Evolutionary conservation across 148 eudicot species (phyloP), one percentile per base, ranked within the genome.

Genomic region (Camellia japonica): DNA sequence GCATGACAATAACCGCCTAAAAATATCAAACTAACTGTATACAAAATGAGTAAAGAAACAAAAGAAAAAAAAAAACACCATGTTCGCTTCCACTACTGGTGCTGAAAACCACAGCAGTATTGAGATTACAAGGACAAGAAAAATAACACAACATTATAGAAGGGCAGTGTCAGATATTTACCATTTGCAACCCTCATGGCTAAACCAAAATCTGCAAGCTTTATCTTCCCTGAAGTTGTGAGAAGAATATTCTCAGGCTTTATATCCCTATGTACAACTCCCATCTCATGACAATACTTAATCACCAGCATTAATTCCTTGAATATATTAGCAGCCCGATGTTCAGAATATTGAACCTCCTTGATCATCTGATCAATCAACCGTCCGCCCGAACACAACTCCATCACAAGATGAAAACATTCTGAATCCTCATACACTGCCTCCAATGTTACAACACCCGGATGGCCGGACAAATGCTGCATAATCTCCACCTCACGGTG

Each of bases 401-500:
- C 97, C 98, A 94, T 94, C 83, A 94, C 97, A 46, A 94, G 90
- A 86, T 94, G 95, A 84, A 91, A 93, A 64, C 80, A 81, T 4
- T 91, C 90, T 0, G 82, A 62, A 87, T 94, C 98, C 85, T 94
- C 98, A 79, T 94, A 94, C 11, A 92, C 98, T 0, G 98, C 94
- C 66, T 91, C 85, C 85, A 94, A 80, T 75, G 90, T 91, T 61
- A 96, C 99, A 82, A 96, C 84, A 59, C 99, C 99, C 2, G 89
- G 88, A 82, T 96, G 99, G 52, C 99, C 99, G 0, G 99, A 96
- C 10, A 96, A 82, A 88, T 96, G 99, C 88, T 96, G 99, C 99
- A 96, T 93, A 84, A 96, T 96, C 90, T 96, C 99, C 63, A 96
- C 99, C 82, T 96, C 99, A 60, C 90, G 85, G 71, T 96, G 99